phyloP scores from a whole-genome alignment of 441 rosid genomes.

The Adansonia rubrostipa region DNA sequence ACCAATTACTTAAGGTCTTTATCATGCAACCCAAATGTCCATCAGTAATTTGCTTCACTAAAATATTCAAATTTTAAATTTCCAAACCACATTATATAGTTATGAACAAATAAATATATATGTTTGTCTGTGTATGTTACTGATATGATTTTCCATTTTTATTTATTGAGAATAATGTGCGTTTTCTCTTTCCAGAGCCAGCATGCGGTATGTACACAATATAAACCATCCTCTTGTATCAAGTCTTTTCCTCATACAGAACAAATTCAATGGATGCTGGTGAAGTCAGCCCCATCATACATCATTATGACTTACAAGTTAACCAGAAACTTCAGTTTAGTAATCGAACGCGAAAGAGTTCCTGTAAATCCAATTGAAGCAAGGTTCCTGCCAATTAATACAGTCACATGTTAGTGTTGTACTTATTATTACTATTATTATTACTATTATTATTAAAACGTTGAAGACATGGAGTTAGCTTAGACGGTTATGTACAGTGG shows the following conservation, averaged over 20 bases:
- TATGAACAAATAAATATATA: neutral
- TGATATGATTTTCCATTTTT: neutral
- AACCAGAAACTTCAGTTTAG: slow-evolving; percentile 69
- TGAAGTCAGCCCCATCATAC: slow-evolving; percentile 8
- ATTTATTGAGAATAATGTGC: neutral
- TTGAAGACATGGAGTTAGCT: neutral
- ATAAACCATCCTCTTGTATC: neutral
- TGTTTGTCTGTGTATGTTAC: neutral
- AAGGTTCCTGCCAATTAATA: slow-evolving; percentile 57
- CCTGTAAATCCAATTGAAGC: slow-evolving; percentile 83
- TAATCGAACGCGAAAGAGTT: slow-evolving; percentile 72
- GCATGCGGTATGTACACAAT: neutral
- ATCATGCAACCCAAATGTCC: neutral
- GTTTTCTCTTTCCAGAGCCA: neutral
- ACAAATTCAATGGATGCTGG: neutral
- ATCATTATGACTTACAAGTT: slow-evolving; percentile 59
- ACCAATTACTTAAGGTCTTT: neutral
- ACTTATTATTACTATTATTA: too few relatives aligned
- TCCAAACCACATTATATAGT: neutral
- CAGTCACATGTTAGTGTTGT: slow-evolving; percentile 13
- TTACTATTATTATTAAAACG: neutral
- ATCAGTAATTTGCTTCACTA: neutral
- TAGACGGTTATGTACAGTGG: neutral
- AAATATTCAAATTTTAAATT: neutral
- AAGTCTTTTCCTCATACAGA: neutral